Conservation (phyloP, 805 yeast species). For the Schwanniomyces vanrijiae region DNA sequence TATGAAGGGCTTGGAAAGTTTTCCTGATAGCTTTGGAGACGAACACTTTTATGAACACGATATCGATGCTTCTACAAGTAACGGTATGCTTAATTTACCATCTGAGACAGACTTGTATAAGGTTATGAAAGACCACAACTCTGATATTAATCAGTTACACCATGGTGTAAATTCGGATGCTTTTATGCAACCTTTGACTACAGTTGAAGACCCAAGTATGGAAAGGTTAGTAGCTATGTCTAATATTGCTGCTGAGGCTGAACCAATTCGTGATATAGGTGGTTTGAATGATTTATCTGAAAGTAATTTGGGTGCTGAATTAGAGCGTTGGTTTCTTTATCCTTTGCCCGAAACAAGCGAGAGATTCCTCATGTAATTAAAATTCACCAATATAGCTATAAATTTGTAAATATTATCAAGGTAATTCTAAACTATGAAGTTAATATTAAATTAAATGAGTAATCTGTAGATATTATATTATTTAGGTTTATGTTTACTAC, state of each 20-base stretch:
- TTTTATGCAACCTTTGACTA: neutral
- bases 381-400: neutral
- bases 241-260: constrained; percentile 4
- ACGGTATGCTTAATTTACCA: constrained; percentile 5
- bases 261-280: constrained; percentile 5
- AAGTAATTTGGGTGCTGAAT: constrained; percentile 9
- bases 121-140: neutral
- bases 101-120: constrained; percentile 4
- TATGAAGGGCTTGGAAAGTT: neutral
- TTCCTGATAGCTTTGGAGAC: neutral
- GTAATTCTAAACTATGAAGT: too few species aligned
- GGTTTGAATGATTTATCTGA: constrained; percentile 7
- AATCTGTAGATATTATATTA: too few species aligned
- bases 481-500: too few species aligned
- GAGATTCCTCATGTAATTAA: neutral
- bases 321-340: constrained; percentile 13
- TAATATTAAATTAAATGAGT: too few species aligned
- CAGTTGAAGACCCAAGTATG: constrained; percentile 1
- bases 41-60: constrained; percentile 9
- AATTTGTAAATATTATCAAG: too few species aligned
- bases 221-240: constrained; percentile 6
- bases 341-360: constrained; percentile 10
- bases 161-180: too few species aligned
- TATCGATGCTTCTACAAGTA: constrained; percentile 8
- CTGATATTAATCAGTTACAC: neutral